Evolutionary conservation across 2,329 filamentous ascomycete species (phyloP).

Genomic region (Septoria linicola): DNA sequence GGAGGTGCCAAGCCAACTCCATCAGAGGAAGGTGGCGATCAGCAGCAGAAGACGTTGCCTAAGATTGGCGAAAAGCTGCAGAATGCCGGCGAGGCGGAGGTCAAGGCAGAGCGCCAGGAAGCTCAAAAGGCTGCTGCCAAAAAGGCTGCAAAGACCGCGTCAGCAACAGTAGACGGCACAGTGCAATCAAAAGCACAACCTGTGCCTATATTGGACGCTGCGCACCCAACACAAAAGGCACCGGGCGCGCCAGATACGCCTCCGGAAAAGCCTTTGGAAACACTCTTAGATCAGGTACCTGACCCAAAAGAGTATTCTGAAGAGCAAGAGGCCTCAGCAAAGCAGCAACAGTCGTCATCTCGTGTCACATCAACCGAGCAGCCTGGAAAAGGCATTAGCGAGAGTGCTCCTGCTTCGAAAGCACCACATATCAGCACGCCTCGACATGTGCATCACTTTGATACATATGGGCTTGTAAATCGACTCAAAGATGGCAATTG

Average conservation of each 20-base stretch:
- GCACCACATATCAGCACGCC: slow-evolving; percentile 64
- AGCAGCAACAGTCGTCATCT: slow-evolving; percentile 18
- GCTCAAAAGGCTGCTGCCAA: slow-evolving; percentile 2
- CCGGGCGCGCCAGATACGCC: slow-evolving; percentile 18
- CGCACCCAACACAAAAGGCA: slow-evolving; percentile 15
- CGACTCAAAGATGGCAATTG: slow-evolving; percentile 72
- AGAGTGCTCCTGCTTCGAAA: slow-evolving; percentile 54
- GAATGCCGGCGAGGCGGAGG: slow-evolving; percentile 31
- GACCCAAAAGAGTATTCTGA: slow-evolving; percentile 28
- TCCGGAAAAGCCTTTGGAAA: slow-evolving; percentile 31
- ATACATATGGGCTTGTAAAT: slow-evolving; percentile 85
- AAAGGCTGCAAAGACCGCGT: slow-evolving; percentile 16
- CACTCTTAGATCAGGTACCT: slow-evolving; percentile 33
- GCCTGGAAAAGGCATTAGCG: slow-evolving; percentile 27
- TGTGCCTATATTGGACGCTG: slow-evolving; percentile 30
- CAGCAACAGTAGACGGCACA: slow-evolving; percentile 24
- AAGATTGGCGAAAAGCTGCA: slow-evolving; percentile 37
- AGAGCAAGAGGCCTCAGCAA: slow-evolving; percentile 19
- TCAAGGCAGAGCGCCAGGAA: slow-evolving; percentile 22
- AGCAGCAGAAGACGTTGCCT: slow-evolving; percentile 25
- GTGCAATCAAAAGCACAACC: slow-evolving; percentile 10
- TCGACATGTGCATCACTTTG: slow-evolving; percentile 92
- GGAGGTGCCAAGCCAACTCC: slow-evolving; percentile 23
- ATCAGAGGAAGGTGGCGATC: slow-evolving; percentile 12
- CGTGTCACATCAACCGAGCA: slow-evolving; percentile 27